These are phyloP conservation scores for Suillus variegatus DNA, from an alignment of 768 basidiomycete genomes.

Conservation along the genomic window DNA sequence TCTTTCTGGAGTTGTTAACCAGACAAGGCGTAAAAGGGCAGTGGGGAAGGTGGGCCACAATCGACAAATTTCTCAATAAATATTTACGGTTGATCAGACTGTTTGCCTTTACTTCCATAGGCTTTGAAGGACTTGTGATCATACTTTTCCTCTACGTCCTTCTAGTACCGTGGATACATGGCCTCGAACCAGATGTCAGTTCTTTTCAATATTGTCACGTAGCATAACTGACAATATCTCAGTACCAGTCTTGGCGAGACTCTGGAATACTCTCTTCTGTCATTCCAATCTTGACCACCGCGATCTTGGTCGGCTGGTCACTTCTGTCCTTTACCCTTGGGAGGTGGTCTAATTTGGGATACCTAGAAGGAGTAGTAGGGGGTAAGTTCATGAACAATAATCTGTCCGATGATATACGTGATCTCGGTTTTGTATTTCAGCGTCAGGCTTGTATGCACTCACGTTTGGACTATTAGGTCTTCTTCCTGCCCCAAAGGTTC, in stretches of 20 bases:
- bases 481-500: constrained; percentile 61
- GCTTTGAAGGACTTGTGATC: constrained; percentile 61
- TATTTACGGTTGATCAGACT: constrained; percentile 37
- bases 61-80: too few species aligned
- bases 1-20: constrained; percentile 45
- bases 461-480: constrained; percentile 76
- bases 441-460: constrained; percentile 68
- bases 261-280: constrained; percentile 67
- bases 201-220: not conserved
- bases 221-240: constrained; percentile 1
- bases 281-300: constrained; percentile 69
- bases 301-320: constrained; percentile 72
- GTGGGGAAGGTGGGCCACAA: constrained; percentile 50
- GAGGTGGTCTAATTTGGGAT: constrained; percentile 68
- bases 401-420: not conserved
- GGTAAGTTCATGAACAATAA: constrained; percentile 40
- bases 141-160: constrained; percentile 74
- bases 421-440: constrained; percentile 36
- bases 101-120: constrained; percentile 53
- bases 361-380: constrained; percentile 60
- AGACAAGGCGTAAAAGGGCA: constrained; percentile 36
- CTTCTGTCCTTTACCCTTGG: constrained; percentile 61
- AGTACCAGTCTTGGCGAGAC: constrained; percentile 78
- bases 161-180: constrained; percentile 63
- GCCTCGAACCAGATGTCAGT: constrained; percentile 70